These are phyloP conservation scores for Zanthoxylum bungeanum DNA, from an alignment of 345 rosid genomes.

Conservation along the genomic window DNA sequence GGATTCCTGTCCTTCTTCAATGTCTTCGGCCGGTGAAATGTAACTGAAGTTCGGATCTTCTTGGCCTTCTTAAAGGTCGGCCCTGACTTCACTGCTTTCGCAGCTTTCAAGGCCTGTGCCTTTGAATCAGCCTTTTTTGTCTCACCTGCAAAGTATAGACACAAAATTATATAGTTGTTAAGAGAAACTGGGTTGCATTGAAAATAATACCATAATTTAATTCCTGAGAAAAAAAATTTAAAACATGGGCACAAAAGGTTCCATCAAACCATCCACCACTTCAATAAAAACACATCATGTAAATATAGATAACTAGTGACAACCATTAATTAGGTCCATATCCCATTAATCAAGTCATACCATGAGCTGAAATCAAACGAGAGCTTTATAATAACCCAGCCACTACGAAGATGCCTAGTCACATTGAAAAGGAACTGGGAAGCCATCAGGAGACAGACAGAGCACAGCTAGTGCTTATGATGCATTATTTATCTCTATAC, in stretches of 20 bases:
- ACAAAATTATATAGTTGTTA: not conserved
- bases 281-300: not conserved
- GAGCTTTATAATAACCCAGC: not conserved
- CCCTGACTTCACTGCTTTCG: slow-evolving; percentile 85
- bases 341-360: not conserved
- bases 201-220: not conserved
- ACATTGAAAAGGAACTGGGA: not conserved
- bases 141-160: slow-evolving; percentile 34
- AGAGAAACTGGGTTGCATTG: not conserved
- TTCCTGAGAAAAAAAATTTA: not conserved
- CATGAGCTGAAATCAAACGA: not conserved
- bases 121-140: slow-evolving; percentile 72
- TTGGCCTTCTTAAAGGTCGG: slow-evolving; percentile 65
- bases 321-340: not conserved
- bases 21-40: slow-evolving; percentile 92
- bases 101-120: slow-evolving; percentile 87
- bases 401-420: not conserved
- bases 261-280: not conserved
- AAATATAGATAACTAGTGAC: not conserved
- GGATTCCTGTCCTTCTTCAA: slow-evolving; percentile 72
- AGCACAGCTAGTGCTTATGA: too few species aligned
- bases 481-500: not conserved
- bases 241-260: not conserved
- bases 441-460: not conserved
- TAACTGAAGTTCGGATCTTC: slow-evolving; percentile 83